Base-by-base conservation (phyloP, 202 grass and related monocot species). In the Schoenoplectus triqueter region DNA sequence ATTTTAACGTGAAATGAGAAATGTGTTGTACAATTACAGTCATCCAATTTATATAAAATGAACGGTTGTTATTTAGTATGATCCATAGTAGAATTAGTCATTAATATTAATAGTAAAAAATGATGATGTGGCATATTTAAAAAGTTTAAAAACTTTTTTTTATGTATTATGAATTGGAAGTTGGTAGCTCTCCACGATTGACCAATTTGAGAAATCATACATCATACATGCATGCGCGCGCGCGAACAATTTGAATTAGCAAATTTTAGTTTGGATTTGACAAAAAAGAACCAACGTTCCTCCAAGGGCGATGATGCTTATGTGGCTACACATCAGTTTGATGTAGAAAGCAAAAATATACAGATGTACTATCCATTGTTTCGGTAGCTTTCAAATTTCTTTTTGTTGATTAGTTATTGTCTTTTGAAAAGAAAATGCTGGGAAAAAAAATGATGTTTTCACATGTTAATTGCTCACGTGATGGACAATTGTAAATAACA, bases 151-250 rank as follows among this genome's bases (percentile, higher is more conserved):
- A 31, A 31, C 1, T 31, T 31, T 31, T 31, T 31, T 31, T 31
- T 31, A 31, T 31, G 31, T 31, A 31, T 31, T 31, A 31, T 31
- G 31, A 31, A 31, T 76, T 40, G 40, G 6, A 31, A 77, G 50
- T 56, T n/a, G 51, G 73, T 77, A 56, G 51, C 73, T 40, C 21
- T 52, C 73, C 73, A 57, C 50, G 13, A 39, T 77, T 77, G 73
- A 77, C 50, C 13, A 40, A 21, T 6, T 73, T 5, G 39, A 68
- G 14, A 10, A 72, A 72, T 5, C n/a, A 19, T 48, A 1, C n/a
- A 19, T 18, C 67, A 49, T 49, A 4, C 5, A n/a, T 14, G 9
- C 13, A 59, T 56, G 13, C 31, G 63, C 19, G 42, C 40, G 64
- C 40, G 19, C 15, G 47, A 71, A 42, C 15, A 19, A 54, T 52